Evolutionary conservation across 2,329 filamentous ascomycete species (phyloP), one percentile per base, ranked within the genome.

Genomic region (Metarhizium anisopliae): DNA sequence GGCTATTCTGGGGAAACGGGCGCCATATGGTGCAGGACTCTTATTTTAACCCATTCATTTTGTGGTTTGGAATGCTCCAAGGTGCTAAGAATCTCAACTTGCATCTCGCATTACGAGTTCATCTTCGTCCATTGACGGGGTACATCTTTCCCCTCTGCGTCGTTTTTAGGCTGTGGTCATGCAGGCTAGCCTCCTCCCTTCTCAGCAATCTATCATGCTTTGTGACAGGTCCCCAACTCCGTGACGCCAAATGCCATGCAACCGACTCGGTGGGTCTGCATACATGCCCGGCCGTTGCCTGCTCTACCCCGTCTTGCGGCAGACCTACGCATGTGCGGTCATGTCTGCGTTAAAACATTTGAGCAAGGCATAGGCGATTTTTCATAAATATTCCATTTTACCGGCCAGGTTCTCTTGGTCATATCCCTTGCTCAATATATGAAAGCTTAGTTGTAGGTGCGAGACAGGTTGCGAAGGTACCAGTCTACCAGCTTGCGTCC

Each of bases 401-500:
- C 7, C n/a, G 42, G n/a, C 42, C n/a, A 20, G 10, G 42, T 54
- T 18, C 20, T 30, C 52, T 49, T 50, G 2, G 4, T 29, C 32
- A 16, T 7, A 10, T 20, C 45, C 50, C 36, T 36, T 16, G 42
- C 45, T 45, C 25, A 18, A 38, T 29, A n/a, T n/a, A 29, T 43
- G 38, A 35, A 13, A 14, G 60, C 56, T 20, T 67, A 74, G 67
- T 73, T 95, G 79, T 99, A 99, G 57, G 92, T 95, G 72, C 94
- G 87, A 59, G 92, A 89, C 68, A 99, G 80, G 80, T 99, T 99
- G 70, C 94, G 87, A 70, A 99, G 83, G 74, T 99, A 99, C 94
- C 94, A 99, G 76, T 99, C 94, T 62, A 99, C 93, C 68, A 99
- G 79, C 78, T 94, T 95, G 67, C 94, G 84, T 69, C 94, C 94